Evolutionary conservation across 2,329 filamentous ascomycete species (phyloP), one percentile per base, ranked within the genome.

Genomic region (Eutypa lata): DNA sequence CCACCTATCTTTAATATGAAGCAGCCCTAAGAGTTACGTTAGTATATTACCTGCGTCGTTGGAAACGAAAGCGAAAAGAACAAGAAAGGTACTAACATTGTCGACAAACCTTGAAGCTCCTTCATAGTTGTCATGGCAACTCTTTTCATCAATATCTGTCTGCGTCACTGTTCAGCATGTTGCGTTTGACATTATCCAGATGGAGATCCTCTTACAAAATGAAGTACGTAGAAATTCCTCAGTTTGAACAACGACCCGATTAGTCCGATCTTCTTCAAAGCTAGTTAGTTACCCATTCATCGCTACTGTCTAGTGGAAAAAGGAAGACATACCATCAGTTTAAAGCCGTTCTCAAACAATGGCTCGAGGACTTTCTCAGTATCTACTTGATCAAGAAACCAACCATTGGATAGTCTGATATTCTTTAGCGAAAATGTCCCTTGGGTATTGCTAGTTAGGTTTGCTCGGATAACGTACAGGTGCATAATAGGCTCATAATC

Each of bases 181-280:
- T 2, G 10, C 7, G 21, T 40, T 37, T 8, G 11, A n/a, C 13
- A 37, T 35, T 2, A 7, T 19, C 13, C 18, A 7, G 26, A 37
- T 37, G 21, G 26, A 28, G 43, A 31, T 16, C 3, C 24, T 38
- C 47, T 50, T 48, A 53, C 51, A 31, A 33, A 53, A 18, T 53
- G 35, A 42, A 53, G 22, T 3, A 53, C 51, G 16, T 53, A 53
- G 40, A 53, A 47, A 3, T 35, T 33, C 21, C 43, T 24, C 7
- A 37, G 28, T 19, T 6, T 42, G 19, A 50, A 53, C 16, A 53
- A 3, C 7, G 14, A 42, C 11, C 51, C 51, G 14, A 53, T 49
- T 26, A 53, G 19, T 33, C 51, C 51, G 8, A 42, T n/a, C 35
- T 47, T 53, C 51, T 53, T 10, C 18, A 40, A 45, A 3, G 46